Evolutionary conservation across 2,329 filamentous ascomycete genomes (phyloP), one percentile per base, ranked within the genome.

Genomic region (Fusarium anthophilum): DNA sequence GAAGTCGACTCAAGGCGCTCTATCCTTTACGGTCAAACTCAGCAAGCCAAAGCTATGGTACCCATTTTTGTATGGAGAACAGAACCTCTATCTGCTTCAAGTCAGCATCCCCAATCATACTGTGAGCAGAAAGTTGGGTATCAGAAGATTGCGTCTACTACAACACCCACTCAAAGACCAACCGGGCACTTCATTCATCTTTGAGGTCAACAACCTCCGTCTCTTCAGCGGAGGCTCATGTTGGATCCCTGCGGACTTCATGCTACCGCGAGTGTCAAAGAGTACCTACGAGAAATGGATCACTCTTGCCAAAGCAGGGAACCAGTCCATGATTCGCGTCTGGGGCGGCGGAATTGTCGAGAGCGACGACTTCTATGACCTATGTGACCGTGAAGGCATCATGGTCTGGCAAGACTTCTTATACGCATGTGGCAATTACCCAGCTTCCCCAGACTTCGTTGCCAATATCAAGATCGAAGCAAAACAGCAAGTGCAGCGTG

Each of bases 331-430:
- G 55, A 62, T 68, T 2, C 63, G 63, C 0, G 55, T 68, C 6
- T 68, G 66, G 66, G 66, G 66, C 1, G 66, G 66, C 1, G 63
- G 63, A 0, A 63, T 68, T 6, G 55, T 68, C 0, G 63, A 68
- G 6, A 17, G 22, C 4, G 41, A 68, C 1, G 17, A 13, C 15
- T 68, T 68, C 1, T 68, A 62, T 12, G 47, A 68, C 0, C 14
- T 54, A 2, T 61, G 55, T 1, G 55, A 68, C 5, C 55, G 41
- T 3, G 30, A 68, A n/a, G 66, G 66, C 6, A 35, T 68, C 6
- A 8, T 68, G 2, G 20, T 68, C 14, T 68, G 63, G 66, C 66
- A 68, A 3, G 66, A 68, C 37, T 68, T 68, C 9, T 6, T 68
- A 3, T 68, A 24, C 4, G 66, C 66, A 7, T 68, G 63, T 6